Conservation (phyloP, 2,329 filamentous ascomycete genomes). For the Amauroascus verrucosus region DNA sequence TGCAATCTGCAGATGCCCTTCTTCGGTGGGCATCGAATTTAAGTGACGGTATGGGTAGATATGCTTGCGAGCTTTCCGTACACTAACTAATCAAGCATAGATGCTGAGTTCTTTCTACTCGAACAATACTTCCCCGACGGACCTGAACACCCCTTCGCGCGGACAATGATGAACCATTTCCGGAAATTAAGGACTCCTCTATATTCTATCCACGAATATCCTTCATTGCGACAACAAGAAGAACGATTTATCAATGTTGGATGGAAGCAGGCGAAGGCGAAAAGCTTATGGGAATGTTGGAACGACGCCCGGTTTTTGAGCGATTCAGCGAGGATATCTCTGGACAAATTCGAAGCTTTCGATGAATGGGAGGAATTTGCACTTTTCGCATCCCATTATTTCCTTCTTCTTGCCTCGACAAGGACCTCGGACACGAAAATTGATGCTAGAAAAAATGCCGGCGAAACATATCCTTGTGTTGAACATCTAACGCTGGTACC, state of each 20-base stretch:
- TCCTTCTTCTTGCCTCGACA: conserved; percentile 57
- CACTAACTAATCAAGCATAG: conserved; percentile 15
- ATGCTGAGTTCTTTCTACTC: conserved; percentile 71
- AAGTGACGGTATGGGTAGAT: conserved; percentile 47
- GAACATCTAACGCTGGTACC: conserved; percentile 15
- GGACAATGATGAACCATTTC: conserved; percentile 77
- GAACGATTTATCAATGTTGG: conserved; percentile 58
- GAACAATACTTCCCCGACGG: conserved; percentile 80
- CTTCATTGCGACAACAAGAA: conserved; percentile 54
- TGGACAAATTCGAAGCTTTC: conserved; percentile 71
- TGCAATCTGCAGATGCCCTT: conserved; percentile 58
- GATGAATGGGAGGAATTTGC: conserved; percentile 96
- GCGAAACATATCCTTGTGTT: neutral
- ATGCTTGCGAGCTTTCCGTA: neutral
- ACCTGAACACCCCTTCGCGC: conserved; percentile 67
- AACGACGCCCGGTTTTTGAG: conserved; percentile 56
- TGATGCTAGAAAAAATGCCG: neutral
- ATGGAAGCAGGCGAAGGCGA: conserved; percentile 53
- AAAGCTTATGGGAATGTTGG: conserved; percentile 78
- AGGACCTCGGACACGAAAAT: neutral
- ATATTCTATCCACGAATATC: conserved; percentile 63
- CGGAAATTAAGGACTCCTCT: conserved; percentile 68
- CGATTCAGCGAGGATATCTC: conserved; percentile 45
- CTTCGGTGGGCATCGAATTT: conserved; percentile 68
- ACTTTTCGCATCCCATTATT: conserved; percentile 75